Evolutionary conservation across 1,284 basidiomycete species (phyloP).

Genomic region (Grifola frondosa): DNA sequence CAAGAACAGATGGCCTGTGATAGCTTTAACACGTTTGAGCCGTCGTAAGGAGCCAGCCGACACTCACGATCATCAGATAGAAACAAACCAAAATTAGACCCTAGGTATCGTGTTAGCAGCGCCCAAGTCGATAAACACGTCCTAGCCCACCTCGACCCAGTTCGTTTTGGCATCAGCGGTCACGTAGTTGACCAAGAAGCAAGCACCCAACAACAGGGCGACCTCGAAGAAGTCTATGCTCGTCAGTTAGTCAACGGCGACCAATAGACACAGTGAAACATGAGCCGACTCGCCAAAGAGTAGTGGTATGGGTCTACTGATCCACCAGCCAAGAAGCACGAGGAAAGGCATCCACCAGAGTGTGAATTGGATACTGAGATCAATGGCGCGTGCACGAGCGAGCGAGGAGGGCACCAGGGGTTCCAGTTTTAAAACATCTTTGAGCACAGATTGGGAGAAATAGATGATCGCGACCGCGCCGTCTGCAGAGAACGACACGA

Average conservation of each 20-base stretch:
- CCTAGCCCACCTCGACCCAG: conserved; percentile 44
- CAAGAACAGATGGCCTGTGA: conserved; percentile 49
- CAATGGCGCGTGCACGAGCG: conserved; percentile 39
- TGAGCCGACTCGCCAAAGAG: conserved; percentile 37
- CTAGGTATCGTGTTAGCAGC: conserved; percentile 27
- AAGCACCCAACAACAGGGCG: conserved; percentile 54
- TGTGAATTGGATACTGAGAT: conserved; percentile 43
- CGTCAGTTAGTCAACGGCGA: not conserved
- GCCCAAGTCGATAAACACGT: too few relatives aligned
- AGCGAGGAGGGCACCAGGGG: conserved; percentile 30
- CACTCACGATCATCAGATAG: conserved; percentile 53
- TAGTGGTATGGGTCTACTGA: conserved; percentile 33
- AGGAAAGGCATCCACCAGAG: conserved; percentile 43
- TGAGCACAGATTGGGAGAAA: conserved; percentile 37
- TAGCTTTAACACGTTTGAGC: not conserved
- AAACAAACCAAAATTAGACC: conserved; percentile 60
- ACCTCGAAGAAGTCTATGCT: conserved; percentile 55
- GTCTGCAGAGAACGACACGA: conserved; percentile 70
- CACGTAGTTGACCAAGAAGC: conserved; percentile 72
- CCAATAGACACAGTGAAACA: not conserved
- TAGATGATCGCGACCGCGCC: conserved; percentile 55
- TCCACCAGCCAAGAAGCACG: conserved; percentile 39
- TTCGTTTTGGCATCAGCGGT: conserved; percentile 71
- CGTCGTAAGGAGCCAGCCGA: not conserved
- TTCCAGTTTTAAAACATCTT: conserved; percentile 5